phyloP scores from a whole-genome alignment of 1,139 yeast genomes.

The Magnusiomyces magnusii region DNA sequence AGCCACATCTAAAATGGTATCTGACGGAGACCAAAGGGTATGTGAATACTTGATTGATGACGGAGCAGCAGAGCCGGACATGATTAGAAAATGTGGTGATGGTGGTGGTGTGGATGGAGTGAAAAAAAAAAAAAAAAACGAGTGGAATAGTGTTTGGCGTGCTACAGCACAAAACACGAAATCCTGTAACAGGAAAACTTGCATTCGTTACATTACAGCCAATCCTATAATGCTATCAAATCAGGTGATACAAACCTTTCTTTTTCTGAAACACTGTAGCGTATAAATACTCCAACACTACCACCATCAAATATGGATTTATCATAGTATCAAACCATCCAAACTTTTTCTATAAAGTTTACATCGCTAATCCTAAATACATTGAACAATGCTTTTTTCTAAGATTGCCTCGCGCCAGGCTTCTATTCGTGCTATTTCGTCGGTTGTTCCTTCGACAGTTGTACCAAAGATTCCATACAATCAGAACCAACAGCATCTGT shows the following conservation, averaged over 20 bases:
- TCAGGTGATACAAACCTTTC: not conserved
- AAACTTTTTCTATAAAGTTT: not conserved
- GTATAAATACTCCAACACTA: not conserved
- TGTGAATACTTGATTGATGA: conserved; percentile 53
- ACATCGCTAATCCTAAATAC: too few species aligned
- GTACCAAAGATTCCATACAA: conserved; percentile 8
- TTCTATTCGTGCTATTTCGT: conserved; percentile 15
- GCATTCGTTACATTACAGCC: not conserved
- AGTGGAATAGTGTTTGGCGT: too few species aligned
- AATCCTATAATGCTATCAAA: not conserved
- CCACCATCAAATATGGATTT: not conserved
- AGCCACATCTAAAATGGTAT: conserved; percentile 94
- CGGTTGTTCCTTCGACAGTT: conserved; percentile 13
- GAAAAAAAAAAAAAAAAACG: too few species aligned
- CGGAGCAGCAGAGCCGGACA: conserved; percentile 1
- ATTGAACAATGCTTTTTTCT: conserved; percentile 16
- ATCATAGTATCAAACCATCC: not conserved
- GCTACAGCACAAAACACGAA: not conserved
- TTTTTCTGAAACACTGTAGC: not conserved
- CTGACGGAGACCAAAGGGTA: conserved; percentile 96
- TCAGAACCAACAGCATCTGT: conserved; percentile 2
- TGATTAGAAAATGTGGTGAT: not conserved
- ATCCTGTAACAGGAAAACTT: not conserved
- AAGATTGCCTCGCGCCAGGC: conserved; percentile 17
- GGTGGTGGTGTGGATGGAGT: not conserved